A percentile compares a stretch with the other conserved stretches of the same genome.
These are phyloP conservation scores for Trichosporon inkin DNA, from an alignment of 1,284 basidiomycete genomes.

Conservation along the genomic window DNA sequence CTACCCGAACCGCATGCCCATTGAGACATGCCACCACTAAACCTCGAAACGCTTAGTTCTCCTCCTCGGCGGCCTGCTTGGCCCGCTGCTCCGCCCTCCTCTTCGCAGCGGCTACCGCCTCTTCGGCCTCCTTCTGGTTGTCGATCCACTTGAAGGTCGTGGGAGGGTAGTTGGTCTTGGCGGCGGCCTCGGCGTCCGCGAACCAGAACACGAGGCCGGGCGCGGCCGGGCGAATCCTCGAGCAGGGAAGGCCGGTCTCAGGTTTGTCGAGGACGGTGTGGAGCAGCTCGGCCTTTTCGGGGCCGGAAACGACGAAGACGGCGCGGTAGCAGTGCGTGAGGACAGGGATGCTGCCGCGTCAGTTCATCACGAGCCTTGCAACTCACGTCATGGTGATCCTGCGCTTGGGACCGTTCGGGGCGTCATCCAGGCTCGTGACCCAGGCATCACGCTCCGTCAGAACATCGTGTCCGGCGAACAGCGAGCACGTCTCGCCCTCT, in stretches of 20 bases:
- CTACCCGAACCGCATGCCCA: neutral
- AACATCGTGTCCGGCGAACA: slow-evolving; percentile 88
- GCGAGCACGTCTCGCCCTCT: slow-evolving; percentile 92
- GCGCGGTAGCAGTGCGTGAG: slow-evolving; percentile 86
- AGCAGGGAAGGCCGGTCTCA: slow-evolving; percentile 75
- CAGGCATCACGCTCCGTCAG: slow-evolving; percentile 81
- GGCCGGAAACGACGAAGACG: slow-evolving; percentile 84
- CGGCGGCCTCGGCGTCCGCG: slow-evolving; percentile 71
- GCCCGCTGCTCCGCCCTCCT: slow-evolving; percentile 30
- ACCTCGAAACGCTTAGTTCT: neutral
- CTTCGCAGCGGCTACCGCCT: slow-evolving; percentile 45
- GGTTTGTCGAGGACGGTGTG: slow-evolving; percentile 75
- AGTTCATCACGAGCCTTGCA: neutral
- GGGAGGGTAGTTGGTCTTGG: slow-evolving; percentile 43
- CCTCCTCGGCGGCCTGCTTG: slow-evolving; percentile 23
- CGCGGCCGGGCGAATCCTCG: slow-evolving; percentile 70
- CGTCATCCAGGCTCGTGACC: slow-evolving; percentile 90
- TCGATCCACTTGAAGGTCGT: slow-evolving; percentile 51
- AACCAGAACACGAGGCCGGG: slow-evolving; percentile 93
- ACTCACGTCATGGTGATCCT: slow-evolving; percentile 74
- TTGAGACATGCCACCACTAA: neutral
- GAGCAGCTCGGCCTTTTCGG: slow-evolving; percentile 77
- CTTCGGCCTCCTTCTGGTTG: slow-evolving; percentile 49
- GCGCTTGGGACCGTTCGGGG: slow-evolving; percentile 86
- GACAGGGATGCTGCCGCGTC: slow-evolving; percentile 58